Evolutionary conservation across 805 yeast genomes (phyloP).

Genomic region (Ogataea salicorniae): DNA sequence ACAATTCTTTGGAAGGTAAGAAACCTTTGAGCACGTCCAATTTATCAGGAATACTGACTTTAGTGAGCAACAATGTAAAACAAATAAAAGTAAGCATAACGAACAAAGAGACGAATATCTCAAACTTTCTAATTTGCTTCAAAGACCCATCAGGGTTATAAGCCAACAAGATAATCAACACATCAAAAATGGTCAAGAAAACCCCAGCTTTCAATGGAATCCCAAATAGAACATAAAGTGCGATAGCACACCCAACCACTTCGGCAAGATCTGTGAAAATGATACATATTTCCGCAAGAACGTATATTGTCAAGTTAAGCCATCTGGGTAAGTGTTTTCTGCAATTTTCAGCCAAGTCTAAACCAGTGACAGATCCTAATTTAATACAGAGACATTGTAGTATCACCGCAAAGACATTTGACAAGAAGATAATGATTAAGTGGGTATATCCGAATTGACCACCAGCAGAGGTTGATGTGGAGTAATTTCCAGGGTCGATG

Average conservation of each 20-base stretch:
- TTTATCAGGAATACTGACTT: constrained; percentile 50
- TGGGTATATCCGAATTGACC: constrained; percentile 71
- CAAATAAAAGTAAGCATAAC: constrained; percentile 75
- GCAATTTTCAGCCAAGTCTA: constrained; percentile 83
- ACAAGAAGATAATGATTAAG: constrained; percentile 63
- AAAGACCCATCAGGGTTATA: constrained; percentile 75
- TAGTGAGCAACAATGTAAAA: constrained; percentile 63
- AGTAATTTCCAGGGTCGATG: constrained; percentile 91
- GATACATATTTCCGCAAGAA: constrained; percentile 79
- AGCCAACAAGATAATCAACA: constrained; percentile 68
- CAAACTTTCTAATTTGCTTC: constrained; percentile 72
- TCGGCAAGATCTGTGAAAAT: constrained; percentile 93
- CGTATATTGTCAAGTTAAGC: constrained; percentile 58
- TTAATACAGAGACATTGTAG: constrained; percentile 80
- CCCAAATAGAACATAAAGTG: constrained; percentile 68
- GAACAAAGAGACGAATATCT: constrained; percentile 61
- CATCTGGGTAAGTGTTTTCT: constrained; percentile 61
- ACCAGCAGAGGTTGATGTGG: constrained; percentile 87
- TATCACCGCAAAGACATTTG: constrained; percentile 81
- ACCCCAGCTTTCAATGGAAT: constrained; percentile 77
- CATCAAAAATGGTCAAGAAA: constrained; percentile 74
- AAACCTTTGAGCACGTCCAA: constrained; percentile 58
- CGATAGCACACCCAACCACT: constrained; percentile 89
- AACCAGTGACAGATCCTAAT: constrained; percentile 84
- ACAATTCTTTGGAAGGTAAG: constrained; percentile 54